Percentiles rank a stretch among this genome's conserved stretches.
Conservation (phyloP, 2,329 filamentous ascomycete species). For the Nigrospora sphaerica region DNA sequence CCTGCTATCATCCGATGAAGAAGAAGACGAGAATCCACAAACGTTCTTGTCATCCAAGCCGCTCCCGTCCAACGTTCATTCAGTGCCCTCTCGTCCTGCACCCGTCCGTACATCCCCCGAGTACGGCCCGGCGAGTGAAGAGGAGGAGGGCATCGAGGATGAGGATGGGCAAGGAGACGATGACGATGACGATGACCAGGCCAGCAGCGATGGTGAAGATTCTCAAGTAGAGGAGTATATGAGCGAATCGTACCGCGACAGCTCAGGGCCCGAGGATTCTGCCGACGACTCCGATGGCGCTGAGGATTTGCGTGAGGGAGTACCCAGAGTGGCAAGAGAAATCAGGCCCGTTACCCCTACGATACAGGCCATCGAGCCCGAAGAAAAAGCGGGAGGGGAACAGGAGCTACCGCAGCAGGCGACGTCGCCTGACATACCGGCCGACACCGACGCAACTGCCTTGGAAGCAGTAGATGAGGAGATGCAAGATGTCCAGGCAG, state of each 20-base stretch:
- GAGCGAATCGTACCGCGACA: not conserved
- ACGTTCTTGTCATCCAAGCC: not conserved
- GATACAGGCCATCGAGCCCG: too few species aligned
- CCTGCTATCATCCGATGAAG: constrained; percentile 17
- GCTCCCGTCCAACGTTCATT: not conserved
- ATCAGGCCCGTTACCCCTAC: too few species aligned
- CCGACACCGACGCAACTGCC: not conserved
- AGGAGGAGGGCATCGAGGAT: constrained; percentile 7
- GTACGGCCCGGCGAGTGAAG: constrained; percentile 2
- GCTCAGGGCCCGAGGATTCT: not conserved
- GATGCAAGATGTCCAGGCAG: not conserved
- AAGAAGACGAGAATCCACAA: constrained; percentile 10
- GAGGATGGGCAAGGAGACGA: constrained; percentile 8
- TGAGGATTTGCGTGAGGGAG: not conserved
- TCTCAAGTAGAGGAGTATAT: not conserved
- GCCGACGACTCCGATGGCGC: not conserved
- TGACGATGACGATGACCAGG: constrained; percentile 17
- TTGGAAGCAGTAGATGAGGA: not conserved
- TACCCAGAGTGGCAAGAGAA: too few species aligned
- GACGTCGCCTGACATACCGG: not conserved
- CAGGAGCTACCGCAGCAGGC: too few species aligned
- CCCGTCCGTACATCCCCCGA: not conserved
- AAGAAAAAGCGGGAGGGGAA: too few species aligned
- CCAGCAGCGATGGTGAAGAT: constrained; percentile 9
- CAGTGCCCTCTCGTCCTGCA: not conserved